Conservation (phyloP, 2,329 filamentous ascomycete species). For the Nigrospora sphaerica region DNA sequence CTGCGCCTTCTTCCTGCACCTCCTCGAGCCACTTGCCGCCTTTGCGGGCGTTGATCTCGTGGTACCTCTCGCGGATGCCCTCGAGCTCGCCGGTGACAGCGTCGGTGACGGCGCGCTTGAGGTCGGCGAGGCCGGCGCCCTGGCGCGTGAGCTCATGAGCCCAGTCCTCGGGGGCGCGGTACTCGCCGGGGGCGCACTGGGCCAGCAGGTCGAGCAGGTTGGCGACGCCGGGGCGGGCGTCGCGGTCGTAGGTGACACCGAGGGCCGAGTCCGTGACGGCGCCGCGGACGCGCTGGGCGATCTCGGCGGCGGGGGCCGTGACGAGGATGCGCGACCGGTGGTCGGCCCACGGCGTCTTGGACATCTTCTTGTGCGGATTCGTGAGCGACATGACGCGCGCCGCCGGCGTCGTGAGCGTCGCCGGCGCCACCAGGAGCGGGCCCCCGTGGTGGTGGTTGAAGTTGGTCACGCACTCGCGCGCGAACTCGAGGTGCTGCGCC, state of each 20-base stretch:
- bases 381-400: constrained; percentile 87
- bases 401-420: constrained; percentile 68
- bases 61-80: constrained; percentile 42
- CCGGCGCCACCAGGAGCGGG: constrained; percentile 55
- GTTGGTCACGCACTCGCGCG: constrained; percentile 74
- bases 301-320: constrained; percentile 59
- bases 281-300: constrained; percentile 60
- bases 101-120: constrained; percentile 60
- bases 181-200: constrained; percentile 43
- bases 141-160: constrained; percentile 24
- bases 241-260: constrained; percentile 65
- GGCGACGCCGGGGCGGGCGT: constrained; percentile 68
- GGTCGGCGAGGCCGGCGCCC: constrained; percentile 39
- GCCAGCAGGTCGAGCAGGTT: constrained; percentile 81
- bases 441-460: constrained; percentile 72
- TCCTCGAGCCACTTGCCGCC: constrained; percentile 47
- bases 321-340: constrained; percentile 74
- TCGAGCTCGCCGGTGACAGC: constrained; percentile 44
- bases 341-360: constrained; percentile 67
- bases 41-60: constrained; percentile 32
- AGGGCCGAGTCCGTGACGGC: constrained; percentile 71
- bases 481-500: constrained; percentile 87
- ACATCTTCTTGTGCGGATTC: constrained; percentile 81
- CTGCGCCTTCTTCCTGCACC: constrained; percentile 33
- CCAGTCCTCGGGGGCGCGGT: constrained; percentile 5